A percentile compares a stretch with the other conserved stretches of the same genome.
Evolutionary conservation across 805 yeast species (phyloP).

Genomic region (Cyberlindnera japonica): DNA sequence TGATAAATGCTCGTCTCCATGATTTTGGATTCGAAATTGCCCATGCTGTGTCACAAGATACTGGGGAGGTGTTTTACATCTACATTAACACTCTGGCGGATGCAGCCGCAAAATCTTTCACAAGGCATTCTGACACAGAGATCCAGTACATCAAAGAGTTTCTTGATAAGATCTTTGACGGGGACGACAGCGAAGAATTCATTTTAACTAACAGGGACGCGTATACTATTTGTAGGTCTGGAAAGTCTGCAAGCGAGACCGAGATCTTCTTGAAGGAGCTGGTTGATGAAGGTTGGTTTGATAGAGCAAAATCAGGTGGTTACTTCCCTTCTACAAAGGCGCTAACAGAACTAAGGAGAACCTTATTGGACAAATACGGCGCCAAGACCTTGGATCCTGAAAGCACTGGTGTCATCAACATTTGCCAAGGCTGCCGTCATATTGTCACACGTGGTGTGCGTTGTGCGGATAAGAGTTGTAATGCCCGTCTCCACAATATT

Average conservation of each 20-base stretch:
- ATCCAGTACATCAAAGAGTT: constrained; percentile 38
- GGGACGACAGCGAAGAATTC: constrained; percentile 27
- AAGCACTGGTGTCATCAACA: constrained; percentile 33
- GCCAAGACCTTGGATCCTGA: constrained; percentile 18
- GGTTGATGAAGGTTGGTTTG: constrained; percentile 54
- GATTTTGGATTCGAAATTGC: constrained; percentile 38
- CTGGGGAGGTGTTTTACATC: constrained; percentile 32
- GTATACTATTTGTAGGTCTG: constrained; percentile 24
- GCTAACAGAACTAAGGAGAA: constrained; percentile 45
- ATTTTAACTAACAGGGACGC: constrained; percentile 31
- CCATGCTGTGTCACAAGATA: constrained; percentile 32
- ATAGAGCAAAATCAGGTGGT: constrained; percentile 27
- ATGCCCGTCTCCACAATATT: constrained; percentile 42
- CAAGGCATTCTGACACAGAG: constrained; percentile 36
- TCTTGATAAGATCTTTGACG: constrained; percentile 35
- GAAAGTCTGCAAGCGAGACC: constrained; percentile 36
- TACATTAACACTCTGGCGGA: constrained; percentile 36
- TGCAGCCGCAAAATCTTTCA: constrained; percentile 33
- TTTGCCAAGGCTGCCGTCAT: constrained; percentile 49
- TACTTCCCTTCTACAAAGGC: constrained; percentile 39
- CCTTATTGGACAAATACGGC: constrained; percentile 43
- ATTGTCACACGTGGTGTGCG: constrained; percentile 50
- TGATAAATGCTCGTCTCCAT: constrained; percentile 25
- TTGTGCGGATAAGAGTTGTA: constrained; percentile 35
- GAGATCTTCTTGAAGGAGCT: constrained; percentile 37